Percentiles rank a stretch among this genome's conserved stretches.
phyloP scores from a whole-genome alignment of 169 alveolate genomes.

The Eimeria mitis region DNA sequence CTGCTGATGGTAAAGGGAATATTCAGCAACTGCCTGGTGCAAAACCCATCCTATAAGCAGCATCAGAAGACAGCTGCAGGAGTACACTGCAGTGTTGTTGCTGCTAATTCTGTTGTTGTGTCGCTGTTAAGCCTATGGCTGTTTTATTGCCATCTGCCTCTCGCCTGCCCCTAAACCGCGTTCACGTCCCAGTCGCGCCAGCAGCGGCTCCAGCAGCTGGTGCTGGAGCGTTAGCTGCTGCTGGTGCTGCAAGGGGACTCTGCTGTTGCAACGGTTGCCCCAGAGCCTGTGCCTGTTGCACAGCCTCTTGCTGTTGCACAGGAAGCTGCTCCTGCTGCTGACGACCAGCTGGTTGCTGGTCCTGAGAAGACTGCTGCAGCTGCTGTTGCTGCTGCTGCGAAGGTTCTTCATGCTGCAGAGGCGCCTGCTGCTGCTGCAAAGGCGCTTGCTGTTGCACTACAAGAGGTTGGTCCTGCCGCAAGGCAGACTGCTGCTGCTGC shows the following conservation, averaged over 20 bases:
- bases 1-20: not conserved
- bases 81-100: not conserved
- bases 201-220: not conserved
- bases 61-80: not conserved
- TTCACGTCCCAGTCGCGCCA: not conserved
- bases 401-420: conserved; percentile 4
- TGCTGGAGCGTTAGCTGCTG: not conserved
- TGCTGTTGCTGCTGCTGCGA: conserved; percentile 11
- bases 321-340: conserved; percentile 10
- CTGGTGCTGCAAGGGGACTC: not conserved
- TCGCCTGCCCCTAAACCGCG: not conserved
- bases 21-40: not conserved
- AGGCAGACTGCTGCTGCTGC: too few relatives aligned
- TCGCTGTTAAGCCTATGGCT: not conserved
- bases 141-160: not conserved
- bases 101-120: not conserved
- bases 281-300: not conserved
- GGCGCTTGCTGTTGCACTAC: not conserved
- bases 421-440: conserved; percentile 12
- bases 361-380: not conserved
- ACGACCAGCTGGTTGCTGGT: not conserved
- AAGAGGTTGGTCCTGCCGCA: not conserved
- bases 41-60: not conserved
- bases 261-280: too few relatives aligned
- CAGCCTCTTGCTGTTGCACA: not conserved